phyloP scores from a whole-genome alignment of 2,329 filamentous ascomycete species.

The Helminthosporium solani region DNA sequence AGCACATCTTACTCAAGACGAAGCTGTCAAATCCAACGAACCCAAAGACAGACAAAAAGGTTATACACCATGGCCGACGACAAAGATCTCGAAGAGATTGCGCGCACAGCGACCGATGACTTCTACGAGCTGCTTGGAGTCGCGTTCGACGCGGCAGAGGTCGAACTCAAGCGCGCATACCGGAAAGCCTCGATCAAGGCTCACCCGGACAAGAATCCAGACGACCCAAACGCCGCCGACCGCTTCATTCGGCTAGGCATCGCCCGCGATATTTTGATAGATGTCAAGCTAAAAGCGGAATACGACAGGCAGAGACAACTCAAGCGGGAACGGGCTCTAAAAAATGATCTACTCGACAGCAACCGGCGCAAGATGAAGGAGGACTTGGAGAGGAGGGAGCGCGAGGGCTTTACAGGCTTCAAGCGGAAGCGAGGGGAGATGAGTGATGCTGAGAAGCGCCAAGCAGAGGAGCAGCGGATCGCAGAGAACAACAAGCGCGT shows the following conservation, averaged over 20 bases:
- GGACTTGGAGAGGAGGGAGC: conserved; percentile 78
- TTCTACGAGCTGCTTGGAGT: conserved; percentile 77
- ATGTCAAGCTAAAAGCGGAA: conserved; percentile 66
- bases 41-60: too few species aligned
- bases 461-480: conserved; percentile 51
- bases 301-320: conserved; percentile 79
- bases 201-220: conserved; percentile 86
- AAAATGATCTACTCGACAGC: conserved; percentile 72
- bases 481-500: conserved; percentile 55
- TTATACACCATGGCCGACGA: conserved; percentile 40
- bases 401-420: conserved; percentile 40
- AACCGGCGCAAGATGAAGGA: conserved; percentile 76
- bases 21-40: too few species aligned
- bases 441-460: conserved; percentile 58
- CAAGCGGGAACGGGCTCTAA: conserved; percentile 65
- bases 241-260: conserved; percentile 85
- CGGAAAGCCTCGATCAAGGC: conserved; percentile 83
- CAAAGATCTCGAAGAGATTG: conserved; percentile 47
- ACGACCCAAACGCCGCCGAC: conserved; percentile 62
- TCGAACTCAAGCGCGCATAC: conserved; percentile 82
- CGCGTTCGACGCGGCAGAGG: conserved; percentile 61
- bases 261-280: conserved; percentile 80
- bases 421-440: conserved; percentile 49
- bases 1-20: too few species aligned
- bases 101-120: conserved; percentile 53